Evolutionary conservation across 2,329 filamentous ascomycete genomes (phyloP), one percentile per base, ranked within the genome.

Genomic region (Aureobasidium pullulans): DNA sequence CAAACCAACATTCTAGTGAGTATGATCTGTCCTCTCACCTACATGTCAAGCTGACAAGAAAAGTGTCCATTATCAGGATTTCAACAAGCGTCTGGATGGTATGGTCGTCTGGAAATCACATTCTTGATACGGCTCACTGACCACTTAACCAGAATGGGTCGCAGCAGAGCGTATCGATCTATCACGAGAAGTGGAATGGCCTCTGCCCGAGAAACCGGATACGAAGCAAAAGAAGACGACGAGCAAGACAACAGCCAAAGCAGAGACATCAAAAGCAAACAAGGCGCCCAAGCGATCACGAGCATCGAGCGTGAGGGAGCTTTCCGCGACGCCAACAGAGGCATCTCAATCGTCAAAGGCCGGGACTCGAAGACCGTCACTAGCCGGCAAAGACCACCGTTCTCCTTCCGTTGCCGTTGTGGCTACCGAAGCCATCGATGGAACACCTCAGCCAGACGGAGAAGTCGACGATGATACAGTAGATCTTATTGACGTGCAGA

Each of bases 121-220:
- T 57, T 65, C 39, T 64, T 72, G 56, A 74, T 81, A 16, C 80
- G 19, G 44, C 7, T 16, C 64, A 74, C 84, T 11, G 78, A 83
- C 77, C 23, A 28, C 9, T 2, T 28, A 23, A 46, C 31, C 19
- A 60, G 94, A 99, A 79, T 99, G 94, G 94, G 86, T 99, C 9
- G 81, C 88, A 1, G 83, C 88, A 32, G 80, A 84, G 37, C 84
- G 94, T 37, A 90, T 99, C 65, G 90, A 97, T 71, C 86, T 99
- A 60, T 79, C 82, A 1, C 86, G 90, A 65, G 92, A 96, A 67
- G 94, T 99, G 58, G 94, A 99, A 76, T 99, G 94, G 92, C 94
- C 94, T 19, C 87, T 86, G 62, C 90, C 91, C 9, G 92, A 96
- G 64, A 96, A 96, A 72, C 81, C 86, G 1, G 95, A 96, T 68